Evolutionary conservation across 2,329 filamentous ascomycete species (phyloP).

Genomic region (Exophiala mesophila): DNA sequence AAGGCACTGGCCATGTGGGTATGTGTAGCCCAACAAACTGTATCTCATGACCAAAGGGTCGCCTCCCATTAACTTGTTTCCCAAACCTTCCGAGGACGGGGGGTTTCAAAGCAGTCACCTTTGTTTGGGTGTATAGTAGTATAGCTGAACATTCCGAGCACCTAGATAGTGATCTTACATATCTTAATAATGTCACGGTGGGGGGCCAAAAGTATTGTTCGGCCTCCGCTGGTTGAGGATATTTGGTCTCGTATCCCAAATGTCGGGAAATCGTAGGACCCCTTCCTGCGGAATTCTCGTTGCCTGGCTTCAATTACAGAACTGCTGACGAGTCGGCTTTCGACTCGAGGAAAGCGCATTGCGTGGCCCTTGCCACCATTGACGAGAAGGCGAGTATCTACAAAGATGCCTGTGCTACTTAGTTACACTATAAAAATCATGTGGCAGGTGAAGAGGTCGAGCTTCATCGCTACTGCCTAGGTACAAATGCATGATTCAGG

Average conservation of each 20-base stretch:
- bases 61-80: too few species aligned
- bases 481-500: neutral
- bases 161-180: too few species aligned
- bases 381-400: constrained; percentile 5
- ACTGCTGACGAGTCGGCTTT: constrained; percentile 20
- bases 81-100: too few species aligned
- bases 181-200: too few species aligned
- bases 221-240: too few species aligned
- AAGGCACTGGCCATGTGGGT: neutral
- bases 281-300: constrained; percentile 6
- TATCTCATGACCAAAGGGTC: too few species aligned
- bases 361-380: constrained; percentile 24
- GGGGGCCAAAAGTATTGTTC: too few species aligned
- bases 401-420: neutral
- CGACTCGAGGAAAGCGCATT: constrained; percentile 16
- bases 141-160: too few species aligned
- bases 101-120: too few species aligned
- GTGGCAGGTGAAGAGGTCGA: neutral
- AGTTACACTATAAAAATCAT: neutral
- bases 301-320: constrained; percentile 6
- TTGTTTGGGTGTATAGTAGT: too few species aligned
- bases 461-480: neutral
- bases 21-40: neutral
- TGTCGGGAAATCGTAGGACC: too few species aligned
- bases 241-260: too few species aligned